These are phyloP conservation scores for Trichaptum fuscoviolaceum DNA, from an alignment of 768 basidiomycete genomes.

Conservation along the genomic window DNA sequence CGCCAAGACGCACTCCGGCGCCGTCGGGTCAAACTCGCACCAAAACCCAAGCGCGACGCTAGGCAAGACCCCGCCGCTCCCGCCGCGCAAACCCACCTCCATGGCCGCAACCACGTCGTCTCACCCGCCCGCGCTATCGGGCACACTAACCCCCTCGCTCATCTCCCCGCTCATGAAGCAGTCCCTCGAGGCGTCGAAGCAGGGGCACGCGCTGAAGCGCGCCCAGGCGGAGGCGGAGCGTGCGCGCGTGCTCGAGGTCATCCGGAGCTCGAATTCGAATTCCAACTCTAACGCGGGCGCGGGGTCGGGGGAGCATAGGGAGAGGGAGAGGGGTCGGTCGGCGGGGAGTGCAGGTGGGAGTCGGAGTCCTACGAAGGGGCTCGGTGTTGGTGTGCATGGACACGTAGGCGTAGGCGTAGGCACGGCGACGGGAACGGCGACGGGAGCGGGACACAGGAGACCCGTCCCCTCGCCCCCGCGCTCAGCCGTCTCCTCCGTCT, in stretches of 20 bases:
- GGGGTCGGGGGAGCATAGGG: neutral
- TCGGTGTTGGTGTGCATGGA: slow-evolving; percentile 10
- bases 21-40: too few relatives aligned
- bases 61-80: slow-evolving; percentile 24
- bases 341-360: slow-evolving; percentile 1
- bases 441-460: neutral
- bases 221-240: slow-evolving; percentile 64
- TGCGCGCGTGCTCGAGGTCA: slow-evolving; percentile 63
- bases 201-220: slow-evolving; percentile 63
- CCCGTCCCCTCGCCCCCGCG: neutral
- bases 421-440: neutral
- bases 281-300: too few relatives aligned
- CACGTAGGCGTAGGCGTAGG: slow-evolving; percentile 16
- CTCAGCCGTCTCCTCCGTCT: slow-evolving; percentile 1
- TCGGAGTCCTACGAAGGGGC: slow-evolving; percentile 3
- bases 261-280: slow-evolving; percentile 50
- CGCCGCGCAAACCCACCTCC: slow-evolving; percentile 32
- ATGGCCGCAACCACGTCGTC: slow-evolving; percentile 10
- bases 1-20: slow-evolving; percentile 3
- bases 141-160: slow-evolving; percentile 35
- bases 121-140: neutral
- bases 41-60: too few relatives aligned
- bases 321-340: neutral
- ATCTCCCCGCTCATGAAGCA: slow-evolving; percentile 68
- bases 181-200: slow-evolving; percentile 67